Conservation (phyloP, 2,329 filamentous ascomycete genomes). For the Fusarium albosuccineum region DNA sequence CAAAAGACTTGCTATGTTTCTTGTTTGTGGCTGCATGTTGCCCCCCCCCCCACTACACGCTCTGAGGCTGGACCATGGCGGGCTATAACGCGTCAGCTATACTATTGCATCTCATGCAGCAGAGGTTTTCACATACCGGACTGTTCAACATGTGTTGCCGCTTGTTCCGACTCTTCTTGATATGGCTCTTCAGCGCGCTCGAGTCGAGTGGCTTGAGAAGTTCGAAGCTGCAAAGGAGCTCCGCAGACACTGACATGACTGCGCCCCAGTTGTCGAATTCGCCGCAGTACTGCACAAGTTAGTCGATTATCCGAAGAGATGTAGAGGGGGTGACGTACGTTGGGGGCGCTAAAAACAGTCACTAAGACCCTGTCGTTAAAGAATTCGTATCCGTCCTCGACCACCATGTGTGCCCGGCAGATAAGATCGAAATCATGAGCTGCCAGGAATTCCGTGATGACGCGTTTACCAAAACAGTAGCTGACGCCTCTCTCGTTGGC, state of each 20-base stretch:
- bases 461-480: constrained; percentile 98
- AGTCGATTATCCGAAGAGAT: constrained; percentile 37
- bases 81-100: constrained; percentile 56
- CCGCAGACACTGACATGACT: constrained; percentile 96
- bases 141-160: constrained; percentile 96
- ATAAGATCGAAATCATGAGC: constrained; percentile 97
- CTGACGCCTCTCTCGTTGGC: constrained; percentile 96
- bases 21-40: constrained; percentile 34
- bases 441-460: constrained; percentile 95
- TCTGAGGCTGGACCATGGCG: constrained; percentile 68
- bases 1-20: constrained; percentile 32
- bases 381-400: constrained; percentile 99
- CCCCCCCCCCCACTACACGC: constrained; percentile 56
- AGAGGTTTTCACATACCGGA: constrained; percentile 74
- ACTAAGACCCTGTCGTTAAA: constrained; percentile 96
- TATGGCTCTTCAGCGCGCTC: constrained; percentile 95
- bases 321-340: constrained; percentile 72
- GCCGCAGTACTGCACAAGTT: constrained; percentile 83
- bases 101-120: neutral
- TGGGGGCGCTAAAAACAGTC: constrained; percentile 97
- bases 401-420: constrained; percentile 98
- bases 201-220: constrained; percentile 96
- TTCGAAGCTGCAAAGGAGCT: constrained; percentile 96
- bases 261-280: constrained; percentile 99
- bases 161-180: constrained; percentile 97